Conservation (phyloP, 805 yeast species). For the Ogataea polymorpha region DNA sequence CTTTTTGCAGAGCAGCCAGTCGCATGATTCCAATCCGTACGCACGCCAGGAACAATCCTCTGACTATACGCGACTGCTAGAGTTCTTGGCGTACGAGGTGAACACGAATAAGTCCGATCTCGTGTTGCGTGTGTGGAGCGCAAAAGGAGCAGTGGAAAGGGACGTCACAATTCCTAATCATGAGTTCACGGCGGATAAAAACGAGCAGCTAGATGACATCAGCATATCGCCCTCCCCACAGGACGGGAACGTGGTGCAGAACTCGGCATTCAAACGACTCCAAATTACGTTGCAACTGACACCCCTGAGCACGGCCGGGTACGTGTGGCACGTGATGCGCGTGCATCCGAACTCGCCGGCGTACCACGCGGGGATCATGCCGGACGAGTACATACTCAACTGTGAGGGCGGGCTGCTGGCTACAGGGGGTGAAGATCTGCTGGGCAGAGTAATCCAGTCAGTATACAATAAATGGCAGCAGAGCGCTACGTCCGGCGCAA, state of each 20-base stretch:
- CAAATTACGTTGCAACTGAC: constrained; percentile 77
- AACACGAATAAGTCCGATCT: constrained; percentile 31
- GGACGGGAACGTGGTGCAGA: constrained; percentile 23
- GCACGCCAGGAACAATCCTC: constrained; percentile 13
- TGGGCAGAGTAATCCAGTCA: constrained; percentile 63
- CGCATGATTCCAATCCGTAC: constrained; percentile 28
- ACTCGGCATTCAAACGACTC: constrained; percentile 43
- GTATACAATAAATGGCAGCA: constrained; percentile 38
- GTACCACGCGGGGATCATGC: constrained; percentile 72
- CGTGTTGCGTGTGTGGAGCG: constrained; percentile 72
- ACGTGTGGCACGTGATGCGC: constrained; percentile 81
- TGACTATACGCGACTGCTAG: constrained; percentile 22
- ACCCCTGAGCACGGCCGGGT: constrained; percentile 70
- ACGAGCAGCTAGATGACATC: constrained; percentile 29
- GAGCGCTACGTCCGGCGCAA: constrained; percentile 26
- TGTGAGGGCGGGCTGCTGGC: constrained; percentile 82
- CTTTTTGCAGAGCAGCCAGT: constrained; percentile 24
- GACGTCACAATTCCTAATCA: constrained; percentile 35
- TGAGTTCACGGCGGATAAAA: constrained; percentile 21
- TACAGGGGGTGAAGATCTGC: constrained; percentile 80
- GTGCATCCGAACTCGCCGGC: constrained; percentile 81
- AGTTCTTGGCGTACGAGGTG: constrained; percentile 28
- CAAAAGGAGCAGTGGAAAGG: constrained; percentile 71
- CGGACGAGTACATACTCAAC: constrained; percentile 87
- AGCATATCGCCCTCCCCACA: constrained; percentile 19